Percentiles rank a stretch among this genome's conserved stretches.
phyloP scores from a whole-genome alignment of 768 basidiomycete species.

The Plicaturopsis crispa region DNA sequence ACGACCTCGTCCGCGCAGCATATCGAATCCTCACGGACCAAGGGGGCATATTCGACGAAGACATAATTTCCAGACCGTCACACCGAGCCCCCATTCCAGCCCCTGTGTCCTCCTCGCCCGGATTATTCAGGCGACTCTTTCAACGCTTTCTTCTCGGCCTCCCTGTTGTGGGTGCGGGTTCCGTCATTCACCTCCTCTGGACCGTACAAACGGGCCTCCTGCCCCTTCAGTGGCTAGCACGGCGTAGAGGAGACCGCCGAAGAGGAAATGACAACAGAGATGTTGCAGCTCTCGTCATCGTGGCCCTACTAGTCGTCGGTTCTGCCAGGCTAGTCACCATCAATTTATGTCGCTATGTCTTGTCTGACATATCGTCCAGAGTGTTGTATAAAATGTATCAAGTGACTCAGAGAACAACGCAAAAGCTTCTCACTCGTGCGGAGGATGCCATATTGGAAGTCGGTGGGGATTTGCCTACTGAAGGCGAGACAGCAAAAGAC shows the following conservation, averaged over 20 bases:
- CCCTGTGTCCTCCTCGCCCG: conserved; percentile 24
- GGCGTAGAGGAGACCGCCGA: conserved; percentile 49
- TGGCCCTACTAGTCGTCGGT: conserved; percentile 54
- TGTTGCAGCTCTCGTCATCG: conserved; percentile 56
- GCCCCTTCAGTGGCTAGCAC: conserved; percentile 64
- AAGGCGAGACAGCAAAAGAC: conserved; percentile 1
- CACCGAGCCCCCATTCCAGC: conserved; percentile 13
- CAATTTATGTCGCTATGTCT: conserved; percentile 3
- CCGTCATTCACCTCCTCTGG: conserved; percentile 63
- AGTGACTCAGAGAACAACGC: conserved; percentile 50
- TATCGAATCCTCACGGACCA: conserved; percentile 56
- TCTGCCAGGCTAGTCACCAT: conserved; percentile 40
- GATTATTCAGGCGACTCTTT: conserved; percentile 48
- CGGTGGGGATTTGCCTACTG: conserved; percentile 24
- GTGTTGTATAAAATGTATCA: conserved; percentile 66
- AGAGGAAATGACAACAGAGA: conserved; percentile 53
- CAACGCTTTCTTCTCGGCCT: conserved; percentile 72
- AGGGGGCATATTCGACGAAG: conserved; percentile 32
- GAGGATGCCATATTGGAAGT: conserved; percentile 82
- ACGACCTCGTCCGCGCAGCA: conserved; percentile 55
- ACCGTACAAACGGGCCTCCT: conserved; percentile 57
- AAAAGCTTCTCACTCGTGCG: conserved; percentile 57
- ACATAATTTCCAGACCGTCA: conserved; percentile 9
- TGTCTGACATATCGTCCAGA: conserved; percentile 27
- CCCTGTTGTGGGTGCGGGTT: conserved; percentile 71